These are phyloP conservation scores for Larix kaempferi DNA, from an alignment of 75 land plant genomes.

Conservation along the genomic window DNA sequence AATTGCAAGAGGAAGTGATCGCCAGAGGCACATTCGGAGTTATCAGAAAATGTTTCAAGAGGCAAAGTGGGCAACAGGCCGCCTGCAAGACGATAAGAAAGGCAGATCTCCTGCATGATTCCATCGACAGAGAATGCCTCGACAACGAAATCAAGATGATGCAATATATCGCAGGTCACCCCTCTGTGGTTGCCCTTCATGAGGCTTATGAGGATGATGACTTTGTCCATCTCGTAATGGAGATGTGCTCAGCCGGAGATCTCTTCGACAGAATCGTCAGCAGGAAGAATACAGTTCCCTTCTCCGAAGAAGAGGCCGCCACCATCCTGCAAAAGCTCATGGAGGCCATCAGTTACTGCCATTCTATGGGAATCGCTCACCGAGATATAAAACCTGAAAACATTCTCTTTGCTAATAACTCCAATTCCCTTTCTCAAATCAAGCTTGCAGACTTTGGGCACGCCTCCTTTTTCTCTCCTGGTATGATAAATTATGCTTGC, in stretches of 20 bases:
- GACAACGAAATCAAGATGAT: slow-evolving; percentile 41
- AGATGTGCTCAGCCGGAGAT: slow-evolving; percentile 18
- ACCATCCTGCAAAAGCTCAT: slow-evolving; percentile 23
- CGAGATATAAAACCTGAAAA: slow-evolving; percentile 71
- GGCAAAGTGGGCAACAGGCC: slow-evolving; percentile 18
- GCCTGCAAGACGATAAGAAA: slow-evolving; percentile 43
- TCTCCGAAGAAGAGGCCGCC: slow-evolving; percentile 40
- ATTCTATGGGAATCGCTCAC: slow-evolving; percentile 49
- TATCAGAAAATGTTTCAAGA: slow-evolving; percentile 22
- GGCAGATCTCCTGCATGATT: slow-evolving; percentile 18
- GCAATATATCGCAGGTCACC: slow-evolving; percentile 8
- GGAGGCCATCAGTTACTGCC: slow-evolving; percentile 38
- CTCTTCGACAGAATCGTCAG: slow-evolving; percentile 35
- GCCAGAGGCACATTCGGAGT: slow-evolving; percentile 52
- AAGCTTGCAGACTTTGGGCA: slow-evolving; percentile 58
- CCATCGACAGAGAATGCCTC: slow-evolving; percentile 33
- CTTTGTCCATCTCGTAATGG: slow-evolving; percentile 18
- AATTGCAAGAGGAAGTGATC: slow-evolving; percentile 26
- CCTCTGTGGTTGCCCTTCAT: slow-evolving; percentile 31
- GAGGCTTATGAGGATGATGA: slow-evolving; percentile 30
- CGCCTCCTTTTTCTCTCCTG: slow-evolving; percentile 35
- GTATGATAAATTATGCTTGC: not conserved
- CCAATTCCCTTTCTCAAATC: slow-evolving; percentile 1
- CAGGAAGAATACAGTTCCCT: not conserved
- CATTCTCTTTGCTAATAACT: slow-evolving; percentile 26